Conservation (phyloP, 352 stramenopile genomes). For the Globisporangium paroecandrum region DNA sequence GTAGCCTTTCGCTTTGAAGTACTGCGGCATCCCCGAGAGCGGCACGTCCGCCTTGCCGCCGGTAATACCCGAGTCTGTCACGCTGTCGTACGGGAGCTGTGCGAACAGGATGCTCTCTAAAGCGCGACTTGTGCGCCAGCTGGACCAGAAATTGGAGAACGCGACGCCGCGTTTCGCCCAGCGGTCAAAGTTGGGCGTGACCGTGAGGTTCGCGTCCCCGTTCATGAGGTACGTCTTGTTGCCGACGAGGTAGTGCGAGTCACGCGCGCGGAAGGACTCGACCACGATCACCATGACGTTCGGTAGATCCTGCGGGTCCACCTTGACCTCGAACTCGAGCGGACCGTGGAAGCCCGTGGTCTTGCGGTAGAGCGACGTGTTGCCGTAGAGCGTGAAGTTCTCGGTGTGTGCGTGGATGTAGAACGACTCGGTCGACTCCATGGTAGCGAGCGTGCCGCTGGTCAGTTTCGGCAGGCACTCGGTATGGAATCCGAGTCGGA, state of each 20-base stretch:
- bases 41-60: conserved; percentile 23
- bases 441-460: conserved; percentile 15
- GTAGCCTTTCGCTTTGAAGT: conserved; percentile 53
- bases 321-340: conserved; percentile 35
- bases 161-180: conserved; percentile 48
- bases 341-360: conserved; percentile 41
- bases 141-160: conserved; percentile 60
- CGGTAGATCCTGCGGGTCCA: conserved; percentile 29
- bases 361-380: conserved; percentile 35
- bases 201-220: conserved; percentile 30
- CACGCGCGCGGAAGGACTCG: conserved; percentile 50
- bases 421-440: neutral
- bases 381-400: conserved; percentile 32
- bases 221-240: conserved; percentile 16
- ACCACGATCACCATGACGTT: conserved; percentile 52
- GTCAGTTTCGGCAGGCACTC: conserved; percentile 21
- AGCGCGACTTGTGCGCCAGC: conserved; percentile 50
- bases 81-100: conserved; percentile 42
- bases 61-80: conserved; percentile 33
- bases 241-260: conserved; percentile 47
- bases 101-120: conserved; percentile 53
- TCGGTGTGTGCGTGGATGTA: conserved; percentile 42
- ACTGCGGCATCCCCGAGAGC: conserved; percentile 40
- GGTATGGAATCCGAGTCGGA: conserved; percentile 18
- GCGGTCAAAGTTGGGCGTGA: conserved; percentile 47